These are phyloP conservation scores for Golubevia sp. DNA, from an alignment of 1,284 basidiomycete genomes.

Conservation along the genomic window DNA sequence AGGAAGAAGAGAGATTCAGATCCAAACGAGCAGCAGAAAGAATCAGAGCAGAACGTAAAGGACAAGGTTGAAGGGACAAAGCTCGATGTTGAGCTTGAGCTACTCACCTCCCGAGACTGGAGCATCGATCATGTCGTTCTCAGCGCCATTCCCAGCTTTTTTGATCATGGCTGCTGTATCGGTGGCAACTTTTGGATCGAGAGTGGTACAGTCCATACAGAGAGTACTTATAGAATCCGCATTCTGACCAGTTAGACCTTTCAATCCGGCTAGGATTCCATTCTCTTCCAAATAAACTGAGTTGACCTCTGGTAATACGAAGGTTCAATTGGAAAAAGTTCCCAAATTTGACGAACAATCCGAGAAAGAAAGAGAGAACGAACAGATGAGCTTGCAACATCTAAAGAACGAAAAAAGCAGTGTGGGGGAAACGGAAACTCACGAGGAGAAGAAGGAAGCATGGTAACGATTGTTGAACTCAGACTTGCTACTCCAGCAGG, in stretches of 20 bases:
- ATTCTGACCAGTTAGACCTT: constrained; percentile 7
- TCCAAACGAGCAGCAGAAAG: no score
- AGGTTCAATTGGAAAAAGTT: no score
- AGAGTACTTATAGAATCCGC: constrained; percentile 25
- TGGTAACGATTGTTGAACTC: constrained; percentile 64
- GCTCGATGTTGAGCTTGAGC: neutral
- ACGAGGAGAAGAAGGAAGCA: constrained; percentile 64
- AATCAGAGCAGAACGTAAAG: no score
- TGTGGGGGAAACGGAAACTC: no score
- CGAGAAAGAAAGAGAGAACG: no score
- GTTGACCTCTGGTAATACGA: constrained; percentile 22
- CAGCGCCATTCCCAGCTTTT: constrained; percentile 10
- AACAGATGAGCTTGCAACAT: no score
- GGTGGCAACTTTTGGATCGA: constrained; percentile 34
- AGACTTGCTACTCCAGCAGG: constrained; percentile 63
- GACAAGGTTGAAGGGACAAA: neutral
- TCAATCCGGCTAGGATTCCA: constrained; percentile 38
- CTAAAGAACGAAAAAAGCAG: no score
- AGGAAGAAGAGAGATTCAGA: no score
- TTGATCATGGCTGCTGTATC: constrained; percentile 26
- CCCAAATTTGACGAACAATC: no score
- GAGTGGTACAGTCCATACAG: constrained; percentile 46
- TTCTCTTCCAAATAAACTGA: constrained; percentile 38
- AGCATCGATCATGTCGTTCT: constrained; percentile 47
- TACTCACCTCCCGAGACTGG: constrained; percentile 42